Evolutionary conservation across 2,329 filamentous ascomycete genomes (phyloP).

Genomic region (Pyrenochaeta sp.): DNA sequence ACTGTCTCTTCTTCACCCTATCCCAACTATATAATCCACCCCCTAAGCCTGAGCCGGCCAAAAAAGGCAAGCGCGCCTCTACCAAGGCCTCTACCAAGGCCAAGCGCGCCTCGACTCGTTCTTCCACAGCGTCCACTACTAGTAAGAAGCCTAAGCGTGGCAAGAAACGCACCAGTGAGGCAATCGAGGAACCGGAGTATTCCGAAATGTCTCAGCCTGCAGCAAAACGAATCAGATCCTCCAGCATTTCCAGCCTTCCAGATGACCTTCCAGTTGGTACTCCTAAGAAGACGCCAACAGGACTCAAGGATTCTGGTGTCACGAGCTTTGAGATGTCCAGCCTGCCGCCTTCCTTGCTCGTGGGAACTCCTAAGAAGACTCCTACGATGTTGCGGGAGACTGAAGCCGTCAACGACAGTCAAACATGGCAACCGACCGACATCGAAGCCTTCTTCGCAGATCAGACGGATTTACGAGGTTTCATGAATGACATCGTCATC

Average conservation of each 20-base stretch:
- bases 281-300: slow-evolving; percentile 30
- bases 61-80: slow-evolving; percentile 39
- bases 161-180: slow-evolving; percentile 29
- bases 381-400: slow-evolving; percentile 26
- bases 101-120: slow-evolving; percentile 37
- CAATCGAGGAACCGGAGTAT: slow-evolving; percentile 11
- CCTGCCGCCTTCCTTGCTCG: slow-evolving; percentile 22
- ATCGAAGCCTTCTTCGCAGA: slow-evolving; percentile 73
- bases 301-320: slow-evolving; percentile 11
- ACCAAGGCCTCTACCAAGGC: slow-evolving; percentile 33
- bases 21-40: slow-evolving; percentile 61
- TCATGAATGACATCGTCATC: slow-evolving; percentile 40
- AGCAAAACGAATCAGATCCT: slow-evolving; percentile 26
- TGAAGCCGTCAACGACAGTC: slow-evolving; percentile 12
- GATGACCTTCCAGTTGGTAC: slow-evolving; percentile 30
- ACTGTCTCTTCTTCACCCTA: slow-evolving; percentile 84
- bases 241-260: slow-evolving; percentile 32
- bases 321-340: slow-evolving; percentile 27
- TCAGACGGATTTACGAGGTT: slow-evolving; percentile 24
- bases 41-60: slow-evolving; percentile 19
- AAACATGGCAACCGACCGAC: slow-evolving; percentile 76
- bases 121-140: slow-evolving; percentile 20
- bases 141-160: slow-evolving; percentile 26
- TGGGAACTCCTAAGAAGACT: slow-evolving; percentile 50
- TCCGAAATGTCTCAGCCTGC: slow-evolving; percentile 7